These are phyloP conservation scores for Fremontodendron californicum DNA, from an alignment of 345 rosid genomes.

Conservation along the genomic window DNA sequence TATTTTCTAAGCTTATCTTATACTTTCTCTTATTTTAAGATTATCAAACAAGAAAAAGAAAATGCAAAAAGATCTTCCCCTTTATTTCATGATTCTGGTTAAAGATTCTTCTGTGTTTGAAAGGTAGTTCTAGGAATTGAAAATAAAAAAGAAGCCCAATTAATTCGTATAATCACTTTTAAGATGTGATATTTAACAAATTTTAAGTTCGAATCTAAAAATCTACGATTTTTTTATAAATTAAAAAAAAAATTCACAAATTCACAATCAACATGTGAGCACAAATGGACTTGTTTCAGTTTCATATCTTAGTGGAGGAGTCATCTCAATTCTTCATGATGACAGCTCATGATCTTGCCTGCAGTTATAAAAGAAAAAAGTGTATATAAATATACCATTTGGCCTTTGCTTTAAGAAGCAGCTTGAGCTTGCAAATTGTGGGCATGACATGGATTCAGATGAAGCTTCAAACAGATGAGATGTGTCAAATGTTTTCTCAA, in stretches of 20 bases:
- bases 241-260: not conserved
- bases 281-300: not conserved
- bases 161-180: not conserved
- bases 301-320: not conserved
- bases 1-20: no score
- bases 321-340: not conserved
- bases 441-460: not conserved
- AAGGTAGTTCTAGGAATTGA: not conserved
- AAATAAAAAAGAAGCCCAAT: not conserved
- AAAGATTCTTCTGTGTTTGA: not conserved
- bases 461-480: not conserved
- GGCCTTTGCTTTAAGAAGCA: not conserved
- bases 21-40: not conserved
- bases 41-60: not conserved
- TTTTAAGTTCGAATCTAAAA: no score
- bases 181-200: no score
- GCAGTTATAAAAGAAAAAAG: no score
- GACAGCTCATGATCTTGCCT: conserved; percentile 4
- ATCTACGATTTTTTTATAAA: no score
- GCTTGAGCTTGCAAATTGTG: not conserved
- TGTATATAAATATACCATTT: not conserved
- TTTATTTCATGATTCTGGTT: not conserved
- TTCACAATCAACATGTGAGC: not conserved
- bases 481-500: not conserved
- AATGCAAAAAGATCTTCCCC: not conserved